Conservation (phyloP, 2,329 filamentous ascomycete genomes). For the Mollisia scopiformis region DNA sequence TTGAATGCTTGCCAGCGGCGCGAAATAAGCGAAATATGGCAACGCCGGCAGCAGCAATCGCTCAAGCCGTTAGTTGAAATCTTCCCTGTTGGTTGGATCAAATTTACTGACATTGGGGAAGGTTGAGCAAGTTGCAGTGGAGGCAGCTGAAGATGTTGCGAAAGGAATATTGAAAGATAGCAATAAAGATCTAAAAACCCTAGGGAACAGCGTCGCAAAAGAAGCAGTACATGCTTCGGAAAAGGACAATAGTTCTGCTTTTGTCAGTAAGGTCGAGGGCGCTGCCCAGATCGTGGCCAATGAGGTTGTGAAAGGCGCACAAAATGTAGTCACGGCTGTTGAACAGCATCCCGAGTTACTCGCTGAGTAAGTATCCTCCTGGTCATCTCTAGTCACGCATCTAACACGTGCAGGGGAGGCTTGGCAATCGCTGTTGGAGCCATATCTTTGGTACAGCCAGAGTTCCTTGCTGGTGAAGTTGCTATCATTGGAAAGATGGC, state of each 20-base stretch:
- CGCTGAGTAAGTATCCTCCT: slow-evolving; percentile 24
- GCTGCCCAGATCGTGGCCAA: slow-evolving; percentile 22
- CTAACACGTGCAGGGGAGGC: slow-evolving; percentile 22
- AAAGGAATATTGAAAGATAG: background rate
- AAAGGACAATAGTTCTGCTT: slow-evolving; percentile 10
- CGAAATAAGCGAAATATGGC: background rate
- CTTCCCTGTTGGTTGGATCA: background rate
- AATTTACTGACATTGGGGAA: background rate
- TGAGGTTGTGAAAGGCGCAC: slow-evolving; percentile 25
- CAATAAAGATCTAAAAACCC: slow-evolving; percentile 21
- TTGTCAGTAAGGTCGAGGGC: slow-evolving; percentile 22
- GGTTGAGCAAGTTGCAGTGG: background rate
- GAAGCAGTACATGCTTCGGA: slow-evolving; percentile 21
- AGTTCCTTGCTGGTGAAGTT: slow-evolving; percentile 27
- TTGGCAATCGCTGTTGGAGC: slow-evolving; percentile 29
- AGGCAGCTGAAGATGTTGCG: background rate
- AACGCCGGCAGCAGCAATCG: background rate
- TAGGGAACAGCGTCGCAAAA: slow-evolving; percentile 21
- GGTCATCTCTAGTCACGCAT: background rate
- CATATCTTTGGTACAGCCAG: slow-evolving; percentile 30
- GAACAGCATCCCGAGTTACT: slow-evolving; percentile 31
- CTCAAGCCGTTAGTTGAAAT: background rate
- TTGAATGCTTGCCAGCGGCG: background rate
- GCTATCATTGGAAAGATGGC: slow-evolving; percentile 32
- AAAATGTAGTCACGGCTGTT: slow-evolving; percentile 23